These are phyloP conservation scores for Lactarius hatsudake DNA, from an alignment of 768 basidiomycete species.

Conservation along the genomic window DNA sequence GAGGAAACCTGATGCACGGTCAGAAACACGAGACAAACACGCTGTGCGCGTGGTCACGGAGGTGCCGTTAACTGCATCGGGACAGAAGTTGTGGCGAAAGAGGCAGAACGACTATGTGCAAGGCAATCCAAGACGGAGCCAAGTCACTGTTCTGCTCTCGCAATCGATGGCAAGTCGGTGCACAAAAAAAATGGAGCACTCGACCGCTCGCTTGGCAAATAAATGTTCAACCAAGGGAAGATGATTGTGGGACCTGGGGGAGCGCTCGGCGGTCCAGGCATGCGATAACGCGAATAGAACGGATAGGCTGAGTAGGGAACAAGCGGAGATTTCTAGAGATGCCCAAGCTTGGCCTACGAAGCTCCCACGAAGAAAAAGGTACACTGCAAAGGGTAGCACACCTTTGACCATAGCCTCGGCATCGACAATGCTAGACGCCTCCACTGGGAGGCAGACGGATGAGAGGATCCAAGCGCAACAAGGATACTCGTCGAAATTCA, in stretches of 20 bases:
- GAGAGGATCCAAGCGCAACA: constrained; percentile 75
- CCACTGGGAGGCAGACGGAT: constrained; percentile 66
- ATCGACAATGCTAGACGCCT: constrained; percentile 60
- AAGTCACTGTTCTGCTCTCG: constrained; percentile 13
- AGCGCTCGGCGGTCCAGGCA: constrained; percentile 1
- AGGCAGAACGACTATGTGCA: constrained; percentile 11
- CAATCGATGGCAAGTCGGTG: constrained; percentile 19
- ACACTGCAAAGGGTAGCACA: constrained; percentile 37
- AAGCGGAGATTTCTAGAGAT: constrained; percentile 20
- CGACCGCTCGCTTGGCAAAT: constrained; percentile 13
- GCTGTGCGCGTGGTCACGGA: constrained; percentile 9
- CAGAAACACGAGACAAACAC: constrained; percentile 21
- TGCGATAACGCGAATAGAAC: constrained; percentile 23
- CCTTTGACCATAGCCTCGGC: constrained; percentile 76
- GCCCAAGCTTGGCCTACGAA: constrained; percentile 13
- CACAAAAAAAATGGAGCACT: constrained; percentile 12
- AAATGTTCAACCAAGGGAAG: not conserved
- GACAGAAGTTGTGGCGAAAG: constrained; percentile 19
- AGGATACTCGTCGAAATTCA: constrained; percentile 66
- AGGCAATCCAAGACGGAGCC: constrained; percentile 6
- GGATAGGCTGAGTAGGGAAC: constrained; percentile 12
- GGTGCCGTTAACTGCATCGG: constrained; percentile 23
- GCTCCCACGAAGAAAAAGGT: constrained; percentile 20
- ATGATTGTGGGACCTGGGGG: constrained; percentile 10
- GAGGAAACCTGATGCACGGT: constrained; percentile 13